These are phyloP conservation scores for Aspergillus pseudoterreus DNA, from an alignment of 2,329 filamentous ascomycete species.

Conservation along the genomic window DNA sequence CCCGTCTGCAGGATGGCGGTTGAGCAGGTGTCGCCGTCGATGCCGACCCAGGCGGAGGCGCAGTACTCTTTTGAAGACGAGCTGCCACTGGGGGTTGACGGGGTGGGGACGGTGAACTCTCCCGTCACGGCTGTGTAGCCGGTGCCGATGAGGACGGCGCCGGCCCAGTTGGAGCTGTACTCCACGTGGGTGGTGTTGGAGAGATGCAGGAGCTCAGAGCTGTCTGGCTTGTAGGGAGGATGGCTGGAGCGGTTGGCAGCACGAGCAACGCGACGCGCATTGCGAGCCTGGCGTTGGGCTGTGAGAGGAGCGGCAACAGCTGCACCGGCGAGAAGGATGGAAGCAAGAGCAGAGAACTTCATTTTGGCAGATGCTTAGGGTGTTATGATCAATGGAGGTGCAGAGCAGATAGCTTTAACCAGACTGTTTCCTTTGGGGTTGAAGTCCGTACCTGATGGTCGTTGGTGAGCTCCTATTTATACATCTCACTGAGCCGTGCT, in stretches of 20 bases:
- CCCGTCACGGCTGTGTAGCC: conserved; percentile 53
- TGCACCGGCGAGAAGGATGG: conserved; percentile 40
- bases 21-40: conserved; percentile 56
- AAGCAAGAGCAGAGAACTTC: conserved; percentile 45
- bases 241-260: conserved; percentile 24
- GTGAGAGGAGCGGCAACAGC: conserved; percentile 47
- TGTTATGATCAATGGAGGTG: not conserved
- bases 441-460: too few species aligned
- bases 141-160: conserved; percentile 51
- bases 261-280: conserved; percentile 21
- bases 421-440: too few species aligned
- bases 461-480: too few species aligned
- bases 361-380: conserved; percentile 28
- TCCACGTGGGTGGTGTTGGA: conserved; percentile 41
- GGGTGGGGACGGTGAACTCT: conserved; percentile 51
- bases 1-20: conserved; percentile 55
- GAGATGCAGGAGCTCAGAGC: conserved; percentile 23
- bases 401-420: not conserved
- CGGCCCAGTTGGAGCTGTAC: conserved; percentile 57
- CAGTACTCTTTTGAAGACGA: conserved; percentile 11
- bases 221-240: conserved; percentile 27
- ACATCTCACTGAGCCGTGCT: too few species aligned
- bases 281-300: conserved; percentile 34
- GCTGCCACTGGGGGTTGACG: conserved; percentile 36
- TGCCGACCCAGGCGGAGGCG: conserved; percentile 57